A percentile compares a stretch with the other conserved stretches of the same genome.
phyloP scores from a whole-genome alignment of 179 eudicot genomes.

The Beta lomatogona region DNA sequence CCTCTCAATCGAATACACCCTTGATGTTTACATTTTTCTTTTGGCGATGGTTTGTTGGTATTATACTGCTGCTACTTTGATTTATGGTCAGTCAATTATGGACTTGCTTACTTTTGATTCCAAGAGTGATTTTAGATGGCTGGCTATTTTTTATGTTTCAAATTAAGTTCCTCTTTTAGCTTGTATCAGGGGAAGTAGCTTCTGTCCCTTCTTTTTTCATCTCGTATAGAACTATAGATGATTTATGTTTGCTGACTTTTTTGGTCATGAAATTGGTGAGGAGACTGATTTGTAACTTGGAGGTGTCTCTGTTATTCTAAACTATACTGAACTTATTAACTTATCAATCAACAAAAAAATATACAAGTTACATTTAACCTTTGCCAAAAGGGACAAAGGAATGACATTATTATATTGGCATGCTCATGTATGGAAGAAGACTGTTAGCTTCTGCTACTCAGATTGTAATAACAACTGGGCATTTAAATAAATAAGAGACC shows the following conservation, averaged over 20 bases:
- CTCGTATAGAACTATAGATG: not conserved
- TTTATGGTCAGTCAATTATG: not conserved
- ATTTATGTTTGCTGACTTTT: not conserved
- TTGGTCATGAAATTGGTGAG: not conserved
- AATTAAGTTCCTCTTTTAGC: not conserved
- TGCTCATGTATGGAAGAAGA: not conserved
- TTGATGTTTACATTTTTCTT: not conserved
- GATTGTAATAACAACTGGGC: not conserved
- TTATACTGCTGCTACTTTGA: not conserved
- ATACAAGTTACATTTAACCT: not conserved
- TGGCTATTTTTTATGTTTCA: not conserved
- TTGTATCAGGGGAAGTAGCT: not conserved
- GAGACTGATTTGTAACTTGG: not conserved
- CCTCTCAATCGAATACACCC: not conserved
- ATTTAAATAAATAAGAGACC: too few species aligned
- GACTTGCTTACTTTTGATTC: not conserved
- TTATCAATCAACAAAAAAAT: not conserved
- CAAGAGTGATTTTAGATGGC: not conserved
- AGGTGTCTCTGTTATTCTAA: not conserved
- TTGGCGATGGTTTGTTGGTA: not conserved
- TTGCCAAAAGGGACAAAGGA: not conserved
- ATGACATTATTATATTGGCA: not conserved
- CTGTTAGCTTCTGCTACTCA: not conserved
- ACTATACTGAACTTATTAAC: not conserved
- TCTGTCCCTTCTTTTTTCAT: not conserved